Evolutionary conservation across 108 stramenopile species (phyloP).

Genomic region (Cyclostephanos tholiformis): DNA sequence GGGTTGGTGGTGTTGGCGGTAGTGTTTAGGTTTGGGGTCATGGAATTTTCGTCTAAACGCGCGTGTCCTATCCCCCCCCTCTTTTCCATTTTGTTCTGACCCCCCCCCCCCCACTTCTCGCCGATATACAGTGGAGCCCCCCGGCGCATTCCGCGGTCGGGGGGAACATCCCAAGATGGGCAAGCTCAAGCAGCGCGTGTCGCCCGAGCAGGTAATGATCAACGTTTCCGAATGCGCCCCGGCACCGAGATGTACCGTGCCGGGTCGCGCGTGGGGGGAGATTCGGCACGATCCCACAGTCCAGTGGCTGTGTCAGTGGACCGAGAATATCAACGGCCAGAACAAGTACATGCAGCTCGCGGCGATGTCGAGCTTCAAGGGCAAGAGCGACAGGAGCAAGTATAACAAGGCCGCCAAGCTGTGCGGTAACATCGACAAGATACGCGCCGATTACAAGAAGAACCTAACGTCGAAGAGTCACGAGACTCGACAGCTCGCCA

Average conservation of each 20-base stretch:
- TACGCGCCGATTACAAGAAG: slow-evolving; percentile 91
- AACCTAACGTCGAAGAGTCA: slow-evolving; percentile 82
- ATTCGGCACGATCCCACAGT: slow-evolving; percentile 96
- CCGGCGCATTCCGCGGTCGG: slow-evolving; percentile 97
- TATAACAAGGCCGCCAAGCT: slow-evolving; percentile 97
- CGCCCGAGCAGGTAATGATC: slow-evolving; percentile 89
- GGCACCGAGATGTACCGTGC: slow-evolving; percentile 88
- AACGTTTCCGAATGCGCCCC: slow-evolving; percentile 85
- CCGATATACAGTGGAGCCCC: slow-evolving; percentile 82
- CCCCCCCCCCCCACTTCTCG: neutral
- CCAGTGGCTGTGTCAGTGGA: slow-evolving; percentile 98
- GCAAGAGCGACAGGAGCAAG: slow-evolving; percentile 96
- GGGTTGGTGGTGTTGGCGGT: slow-evolving; percentile 16
- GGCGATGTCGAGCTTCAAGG: slow-evolving; percentile 97
- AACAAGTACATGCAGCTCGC: slow-evolving; percentile 99
- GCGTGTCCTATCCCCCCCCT: neutral
- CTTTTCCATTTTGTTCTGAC: neutral
- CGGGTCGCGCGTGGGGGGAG: slow-evolving; percentile 96
- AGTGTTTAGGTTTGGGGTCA: neutral
- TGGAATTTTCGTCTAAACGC: neutral
- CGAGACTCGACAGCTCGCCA: slow-evolving; percentile 90
- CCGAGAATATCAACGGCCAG: slow-evolving; percentile 94
- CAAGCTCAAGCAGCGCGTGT: slow-evolving; percentile 91
- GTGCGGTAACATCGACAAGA: slow-evolving; percentile 94
- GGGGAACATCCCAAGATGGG: slow-evolving; percentile 99